phyloP scores from a whole-genome alignment of 2,329 filamentous ascomycete species.

The Cercospora sesami region DNA sequence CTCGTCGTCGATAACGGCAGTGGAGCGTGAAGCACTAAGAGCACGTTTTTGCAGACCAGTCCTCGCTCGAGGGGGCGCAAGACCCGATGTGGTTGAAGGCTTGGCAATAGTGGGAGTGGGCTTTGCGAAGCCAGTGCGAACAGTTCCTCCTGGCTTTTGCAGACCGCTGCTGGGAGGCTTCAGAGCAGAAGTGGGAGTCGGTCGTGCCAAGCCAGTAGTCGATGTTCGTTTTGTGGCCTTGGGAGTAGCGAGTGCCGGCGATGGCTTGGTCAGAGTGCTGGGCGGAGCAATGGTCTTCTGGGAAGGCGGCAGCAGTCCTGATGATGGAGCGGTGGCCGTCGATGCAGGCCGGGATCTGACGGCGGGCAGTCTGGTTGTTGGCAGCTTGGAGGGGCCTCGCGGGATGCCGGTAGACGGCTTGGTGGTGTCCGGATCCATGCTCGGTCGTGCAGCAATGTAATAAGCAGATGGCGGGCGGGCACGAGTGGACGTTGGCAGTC shows the following conservation, averaged over 20 bases:
- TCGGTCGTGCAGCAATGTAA: neutral
- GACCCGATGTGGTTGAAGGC: slow-evolving; percentile 7
- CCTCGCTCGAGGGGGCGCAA: slow-evolving; percentile 3
- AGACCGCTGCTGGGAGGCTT: slow-evolving; percentile 6
- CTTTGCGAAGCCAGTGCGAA: slow-evolving; percentile 2
- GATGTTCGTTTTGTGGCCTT: neutral
- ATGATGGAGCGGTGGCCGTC: neutral
- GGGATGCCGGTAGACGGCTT: slow-evolving; percentile 12
- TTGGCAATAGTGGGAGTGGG: slow-evolving; percentile 7
- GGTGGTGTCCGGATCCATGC: neutral
- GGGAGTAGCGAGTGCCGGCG: slow-evolving; percentile 1
- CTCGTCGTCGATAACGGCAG: slow-evolving; percentile 28
- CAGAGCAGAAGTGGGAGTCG: slow-evolving; percentile 4
- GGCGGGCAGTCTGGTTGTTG: slow-evolving; percentile 10
- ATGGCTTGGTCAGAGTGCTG: neutral
- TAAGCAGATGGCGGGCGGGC: neutral
- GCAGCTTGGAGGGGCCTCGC: slow-evolving; percentile 12
- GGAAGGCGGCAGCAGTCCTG: neutral
- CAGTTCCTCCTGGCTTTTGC: neutral
- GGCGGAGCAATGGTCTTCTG: neutral
- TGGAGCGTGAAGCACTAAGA: neutral
- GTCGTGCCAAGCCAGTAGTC: slow-evolving; percentile 7
- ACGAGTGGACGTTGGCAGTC: neutral
- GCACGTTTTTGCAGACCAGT: slow-evolving; percentile 10
- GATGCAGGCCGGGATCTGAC: slow-evolving; percentile 6